Evolutionary conservation across 805 yeast species (phyloP).

Genomic region (Metschnikowia baotianmanensis): DNA sequence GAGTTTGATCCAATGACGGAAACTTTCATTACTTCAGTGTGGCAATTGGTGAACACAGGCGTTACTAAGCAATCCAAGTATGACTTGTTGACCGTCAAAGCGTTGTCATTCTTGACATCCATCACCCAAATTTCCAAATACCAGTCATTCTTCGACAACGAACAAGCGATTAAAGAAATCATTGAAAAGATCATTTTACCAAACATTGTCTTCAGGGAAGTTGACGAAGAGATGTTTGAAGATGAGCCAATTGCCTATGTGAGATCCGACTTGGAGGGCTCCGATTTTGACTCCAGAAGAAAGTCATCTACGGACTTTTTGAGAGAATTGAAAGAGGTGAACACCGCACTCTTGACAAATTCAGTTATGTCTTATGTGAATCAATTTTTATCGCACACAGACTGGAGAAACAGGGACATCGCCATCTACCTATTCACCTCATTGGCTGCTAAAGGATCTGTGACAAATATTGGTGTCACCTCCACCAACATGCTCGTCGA

Average conservation of each 20-base stretch:
- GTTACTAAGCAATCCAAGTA: conserved; percentile 71
- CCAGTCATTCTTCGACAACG: conserved; percentile 48
- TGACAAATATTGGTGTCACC: conserved; percentile 84
- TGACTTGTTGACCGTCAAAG: conserved; percentile 79
- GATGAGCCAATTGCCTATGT: conserved; percentile 96
- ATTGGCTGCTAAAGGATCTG: conserved; percentile 85
- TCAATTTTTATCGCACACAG: conserved; percentile 51
- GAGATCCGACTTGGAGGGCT: conserved; percentile 91
- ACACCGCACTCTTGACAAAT: conserved; percentile 70
- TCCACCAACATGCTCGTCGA: conserved; percentile 83
- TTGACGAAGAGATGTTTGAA: conserved; percentile 90
- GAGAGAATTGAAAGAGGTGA: conserved; percentile 77
- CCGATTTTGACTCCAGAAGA: conserved; percentile 89
- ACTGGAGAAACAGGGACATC: conserved; percentile 86
- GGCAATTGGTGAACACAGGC: conserved; percentile 63
- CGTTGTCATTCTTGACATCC: conserved; percentile 78
- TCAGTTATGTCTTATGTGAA: conserved; percentile 72
- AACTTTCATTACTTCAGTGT: conserved; percentile 75
- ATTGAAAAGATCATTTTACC: conserved; percentile 85
- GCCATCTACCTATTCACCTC: conserved; percentile 85
- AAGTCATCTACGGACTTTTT: conserved; percentile 91
- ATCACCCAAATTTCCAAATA: conserved; percentile 71
- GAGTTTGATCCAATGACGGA: conserved; percentile 78
- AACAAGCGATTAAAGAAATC: conserved; percentile 64
- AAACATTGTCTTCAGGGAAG: conserved; percentile 77